Base-by-base conservation (phyloP, 441 rosid genomes). In the Jatropha podagrica region DNA sequence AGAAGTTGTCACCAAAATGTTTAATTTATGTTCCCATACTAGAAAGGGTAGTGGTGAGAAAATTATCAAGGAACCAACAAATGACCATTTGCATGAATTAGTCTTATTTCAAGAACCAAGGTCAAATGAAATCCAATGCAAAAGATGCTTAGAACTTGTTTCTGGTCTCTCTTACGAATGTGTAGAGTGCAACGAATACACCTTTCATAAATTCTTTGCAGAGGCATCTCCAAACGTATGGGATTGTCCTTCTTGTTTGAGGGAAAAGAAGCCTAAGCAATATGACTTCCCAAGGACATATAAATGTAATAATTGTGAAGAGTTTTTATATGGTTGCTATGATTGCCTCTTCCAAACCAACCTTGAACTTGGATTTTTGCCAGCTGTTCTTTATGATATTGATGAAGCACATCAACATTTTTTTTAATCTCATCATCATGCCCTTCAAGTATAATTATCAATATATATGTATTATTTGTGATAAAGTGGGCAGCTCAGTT, bases 311-410 rank as follows among this genome's bases (percentile, higher is more conserved):
- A 54, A 18, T 5, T 55, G 73, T 38, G 49, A 54, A 18, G 38
- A 55, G 17, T 69, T 69, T 46, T 69, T 5, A 4, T 0, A 41
- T 32, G n/a, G 23, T 12, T 56, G 74, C 14, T 70, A 6, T 15
- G 74, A 70, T 38, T 20, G 74, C 38, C 65, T 70, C 5, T 32
- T 70, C 37, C 64, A 55, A 40, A 70, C 74, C 38, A 26, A 56
- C 38, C 38, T 70, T 10, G 20, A 20, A 2, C n/a, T 0, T 20
- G 7, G 23, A 13, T 38, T n/a, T 18, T 5, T 56, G 5, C 74
- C 64, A 40, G 14, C 64, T 55, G 20, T 70, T 70, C 38, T 40
- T 56, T 11, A 14, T 23, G 38, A 32, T 32, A 32, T 32, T 32
- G 32, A 5, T 38, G 14, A 20, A 9, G 0, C 40, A n/a, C 63